A percentile compares a stretch with the other conserved stretches of the same genome.
Evolutionary conservation across 805 yeast species (phyloP).

Genomic region (Nadsonia fulvescens): DNA sequence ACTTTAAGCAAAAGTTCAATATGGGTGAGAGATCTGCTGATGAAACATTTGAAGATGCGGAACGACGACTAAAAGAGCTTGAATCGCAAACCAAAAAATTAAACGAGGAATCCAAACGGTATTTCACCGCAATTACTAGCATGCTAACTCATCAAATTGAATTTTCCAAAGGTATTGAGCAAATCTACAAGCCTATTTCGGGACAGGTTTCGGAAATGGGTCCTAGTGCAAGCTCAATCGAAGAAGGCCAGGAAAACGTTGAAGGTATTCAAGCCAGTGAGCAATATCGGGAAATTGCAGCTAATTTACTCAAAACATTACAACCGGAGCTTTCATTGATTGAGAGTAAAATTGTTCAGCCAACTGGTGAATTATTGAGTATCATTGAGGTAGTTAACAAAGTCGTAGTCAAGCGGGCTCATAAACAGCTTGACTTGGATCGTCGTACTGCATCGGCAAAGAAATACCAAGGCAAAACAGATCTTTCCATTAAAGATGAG

Average conservation of each 20-base stretch:
- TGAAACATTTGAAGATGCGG: constrained; percentile 87
- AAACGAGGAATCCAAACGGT: constrained; percentile 77
- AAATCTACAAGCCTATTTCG: constrained; percentile 86
- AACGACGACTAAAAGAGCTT: constrained; percentile 83
- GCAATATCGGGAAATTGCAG: constrained; percentile 74
- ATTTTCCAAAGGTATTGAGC: constrained; percentile 89
- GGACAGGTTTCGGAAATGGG: constrained; percentile 82
- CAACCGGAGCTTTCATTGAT: constrained; percentile 88
- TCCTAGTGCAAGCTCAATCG: constrained; percentile 73
- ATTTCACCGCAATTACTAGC: constrained; percentile 80
- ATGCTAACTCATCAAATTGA: constrained; percentile 89
- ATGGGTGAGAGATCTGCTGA: constrained; percentile 53
- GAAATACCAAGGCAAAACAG: constrained; percentile 68
- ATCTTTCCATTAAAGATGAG: constrained; percentile 74
- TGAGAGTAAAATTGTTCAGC: constrained; percentile 74
- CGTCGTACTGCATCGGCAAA: constrained; percentile 53
- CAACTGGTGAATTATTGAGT: constrained; percentile 77
- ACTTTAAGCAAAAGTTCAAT: constrained; percentile 73
- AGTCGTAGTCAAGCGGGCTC: constrained; percentile 90
- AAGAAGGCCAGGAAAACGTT: constrained; percentile 92
- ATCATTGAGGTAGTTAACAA: constrained; percentile 72
- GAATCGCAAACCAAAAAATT: constrained; percentile 79
- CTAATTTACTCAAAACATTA: constrained; percentile 65
- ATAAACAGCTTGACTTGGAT: constrained; percentile 86
- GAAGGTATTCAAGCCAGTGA: constrained; percentile 92